Base-by-base conservation (phyloP, 179 eudicot species). In the Amaranthus tricolor region DNA sequence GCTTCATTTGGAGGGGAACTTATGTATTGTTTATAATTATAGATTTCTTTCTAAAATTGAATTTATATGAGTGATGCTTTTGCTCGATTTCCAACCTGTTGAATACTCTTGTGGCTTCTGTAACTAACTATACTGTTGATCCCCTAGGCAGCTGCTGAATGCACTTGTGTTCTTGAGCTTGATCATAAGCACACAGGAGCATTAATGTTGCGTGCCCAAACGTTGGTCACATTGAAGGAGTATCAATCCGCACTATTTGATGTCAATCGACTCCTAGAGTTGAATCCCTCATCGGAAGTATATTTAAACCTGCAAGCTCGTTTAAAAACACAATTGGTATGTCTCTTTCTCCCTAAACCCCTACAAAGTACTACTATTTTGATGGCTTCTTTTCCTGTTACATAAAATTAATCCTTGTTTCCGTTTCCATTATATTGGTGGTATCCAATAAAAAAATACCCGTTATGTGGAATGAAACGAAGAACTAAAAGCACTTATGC, bases 101-200 rank as follows among this genome's bases (percentile, higher is more conserved):
- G 60, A 10, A 16, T 11, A 19, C 21, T 47, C 45, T 0, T 13
- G 7, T 0, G 19, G 4, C 12, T 53, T 21, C 24, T 12, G 5
- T 57, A 49, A 12, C 49, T 69, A 21, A 54, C n/a, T 58, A 45
- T 63, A 15, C 69, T 57, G 17, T 43, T 68, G 55, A 68, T 74
- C 44, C 54, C 74, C 74, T 83, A 94, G 98, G 97, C 97, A 74
- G 91, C 98, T 73, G 89, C 86, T 63, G 98, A 94, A 79, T 92
- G 98, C 78, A 89, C 97, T 4, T 90, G 88, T 65, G 98, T 94
- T 74, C 96, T 94, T 74, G 96, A 92, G 90, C 91, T 94, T 62
- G 97, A 94, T 82, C 74, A 84, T 66, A 85, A 89, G 16, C 98
- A 92, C 86, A 90, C 96, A n/a, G 97, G 96, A 78, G 98, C 98